phyloP scores from a whole-genome alignment of 805 yeast species.

The Clavispora fructus region DNA sequence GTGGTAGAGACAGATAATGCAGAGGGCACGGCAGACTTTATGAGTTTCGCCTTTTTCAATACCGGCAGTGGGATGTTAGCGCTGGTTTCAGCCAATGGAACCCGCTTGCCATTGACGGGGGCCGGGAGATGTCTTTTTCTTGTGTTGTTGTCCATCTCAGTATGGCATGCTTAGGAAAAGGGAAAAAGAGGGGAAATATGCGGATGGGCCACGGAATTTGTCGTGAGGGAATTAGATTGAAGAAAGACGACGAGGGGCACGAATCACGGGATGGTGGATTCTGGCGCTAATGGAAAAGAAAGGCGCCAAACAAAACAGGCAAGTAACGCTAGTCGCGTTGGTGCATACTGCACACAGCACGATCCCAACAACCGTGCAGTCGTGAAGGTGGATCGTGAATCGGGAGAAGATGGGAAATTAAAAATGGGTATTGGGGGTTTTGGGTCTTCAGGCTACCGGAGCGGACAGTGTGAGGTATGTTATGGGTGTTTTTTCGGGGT shows the following conservation, averaged over 20 bases:
- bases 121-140: conserved; percentile 2
- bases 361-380: conserved; percentile 1
- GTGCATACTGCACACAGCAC: not conserved
- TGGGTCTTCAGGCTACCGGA: no score
- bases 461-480: no score
- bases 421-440: no score
- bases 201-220: not conserved
- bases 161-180: not conserved
- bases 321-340: not conserved
- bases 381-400: not conserved
- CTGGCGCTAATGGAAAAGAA: not conserved
- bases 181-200: not conserved
- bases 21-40: conserved; percentile 3
- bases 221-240: not conserved
- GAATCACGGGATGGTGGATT: not conserved
- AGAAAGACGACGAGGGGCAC: not conserved
- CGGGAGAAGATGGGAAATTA: no score
- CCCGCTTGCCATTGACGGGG: conserved; percentile 12
- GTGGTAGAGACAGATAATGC: not conserved
- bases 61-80: conserved; percentile 36
- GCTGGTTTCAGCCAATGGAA: conserved; percentile 38
- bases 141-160: conserved; percentile 3
- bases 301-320: not conserved
- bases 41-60: conserved; percentile 24
- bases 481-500: not conserved